Base-by-base conservation (phyloP, 1,139 yeast genomes). In the Lodderomyces oxycetoniae region DNA sequence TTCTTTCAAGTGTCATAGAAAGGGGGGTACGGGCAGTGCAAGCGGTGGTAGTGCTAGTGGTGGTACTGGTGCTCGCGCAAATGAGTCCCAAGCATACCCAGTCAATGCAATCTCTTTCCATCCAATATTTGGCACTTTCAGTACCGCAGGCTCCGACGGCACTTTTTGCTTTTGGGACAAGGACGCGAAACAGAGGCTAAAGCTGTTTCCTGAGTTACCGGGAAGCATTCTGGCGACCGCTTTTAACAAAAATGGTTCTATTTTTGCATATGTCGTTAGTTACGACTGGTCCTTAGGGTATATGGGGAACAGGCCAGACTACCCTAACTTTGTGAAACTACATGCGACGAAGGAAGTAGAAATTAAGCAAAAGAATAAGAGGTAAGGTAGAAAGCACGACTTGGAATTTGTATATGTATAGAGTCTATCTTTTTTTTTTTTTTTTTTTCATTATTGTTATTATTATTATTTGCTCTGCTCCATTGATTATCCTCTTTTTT, bases 261-360 rank as follows among this genome's bases (percentile, higher is more conserved):
- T 91, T 12, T 81, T 85, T 57, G 98, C 97, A 11, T 88, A 91
- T 57, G 96, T 97, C 1, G 59, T 86, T 42, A 80, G 95, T 47
- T 91, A 91, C 59, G 98, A 91, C 55, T 91, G 98, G 98, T 75
- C 87, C 39, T 85, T 83, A 55, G 98, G 98, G 6, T 71, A 83
- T 56, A 79, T 74, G 55, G 84, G 74, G 47, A 87, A 86, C 62
- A 75, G 79, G 33, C 83, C 77, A 3, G 87, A 80, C 43, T 77
- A 78, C 50, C 89, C 94, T 11, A 83, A 74, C 44, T 68, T 76
- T 40, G 77, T 91, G 43, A 83, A 86, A 59, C 66, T 91, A 37
- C 98, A 91, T 59, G 80, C 91, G 5, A 77, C 84, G 16, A 79
- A 77, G 43, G 96, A 87, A 38, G 91, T 78, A 34, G 98, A 91